Conservation (phyloP, 805 yeast genomes). For the Suhomyces prunicola region DNA sequence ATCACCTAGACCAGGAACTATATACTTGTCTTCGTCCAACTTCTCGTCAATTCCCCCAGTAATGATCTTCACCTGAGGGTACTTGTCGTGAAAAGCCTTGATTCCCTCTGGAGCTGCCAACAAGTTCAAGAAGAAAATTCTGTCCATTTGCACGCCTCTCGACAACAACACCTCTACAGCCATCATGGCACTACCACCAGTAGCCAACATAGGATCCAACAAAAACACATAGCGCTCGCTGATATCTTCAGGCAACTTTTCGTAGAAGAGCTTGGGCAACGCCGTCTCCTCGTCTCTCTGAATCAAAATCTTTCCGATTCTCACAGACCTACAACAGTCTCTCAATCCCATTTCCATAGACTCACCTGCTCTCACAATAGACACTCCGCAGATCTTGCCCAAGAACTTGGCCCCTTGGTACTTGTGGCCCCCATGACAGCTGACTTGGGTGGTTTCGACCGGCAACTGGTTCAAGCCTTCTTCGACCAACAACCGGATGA, state of each 20-base stretch:
- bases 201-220: constrained; percentile 96
- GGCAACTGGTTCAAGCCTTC: constrained; percentile 94
- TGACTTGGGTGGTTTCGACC: constrained; percentile 62
- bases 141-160: constrained; percentile 83
- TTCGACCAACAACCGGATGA: constrained; percentile 89
- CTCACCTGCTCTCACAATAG: constrained; percentile 98
- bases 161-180: constrained; percentile 87
- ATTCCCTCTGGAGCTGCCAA: constrained; percentile 96
- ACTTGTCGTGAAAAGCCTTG: constrained; percentile 66
- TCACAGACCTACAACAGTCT: constrained; percentile 93
- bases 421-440: constrained; percentile 71
- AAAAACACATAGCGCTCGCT: constrained; percentile 83
- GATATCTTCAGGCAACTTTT: constrained; percentile 91
- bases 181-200: constrained; percentile 98
- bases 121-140: constrained; percentile 86
- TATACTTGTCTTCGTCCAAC: constrained; percentile 78
- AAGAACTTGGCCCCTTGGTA: constrained; percentile 76
- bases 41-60: constrained; percentile 92
- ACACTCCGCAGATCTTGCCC: constrained; percentile 97
- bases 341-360: constrained; percentile 98
- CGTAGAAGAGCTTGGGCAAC: constrained; percentile 84
- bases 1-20: constrained; percentile 95
- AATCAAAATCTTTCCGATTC: constrained; percentile 93
- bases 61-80: constrained; percentile 82
- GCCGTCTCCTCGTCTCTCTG: constrained; percentile 99